Percentiles rank a stretch among this genome's conserved stretches.
Evolutionary conservation across 805 yeast species (phyloP).

Genomic region (Ogataea methylovora): DNA sequence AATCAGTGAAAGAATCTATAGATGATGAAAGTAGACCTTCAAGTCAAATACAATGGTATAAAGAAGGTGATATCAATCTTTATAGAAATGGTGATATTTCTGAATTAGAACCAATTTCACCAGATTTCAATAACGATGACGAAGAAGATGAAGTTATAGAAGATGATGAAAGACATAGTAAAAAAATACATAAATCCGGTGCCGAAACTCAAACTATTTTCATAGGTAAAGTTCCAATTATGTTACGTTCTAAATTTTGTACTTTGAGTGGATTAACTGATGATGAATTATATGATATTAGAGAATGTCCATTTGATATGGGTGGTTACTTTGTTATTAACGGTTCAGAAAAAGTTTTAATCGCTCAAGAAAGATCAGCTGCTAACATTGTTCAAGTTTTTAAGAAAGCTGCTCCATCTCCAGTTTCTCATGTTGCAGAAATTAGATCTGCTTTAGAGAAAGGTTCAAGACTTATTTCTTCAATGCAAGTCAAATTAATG

Average conservation of each 20-base stretch:
- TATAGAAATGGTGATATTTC: slow-evolving; percentile 20
- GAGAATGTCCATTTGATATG: slow-evolving; percentile 99
- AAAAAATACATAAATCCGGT: slow-evolving; percentile 24
- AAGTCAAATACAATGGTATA: slow-evolving; percentile 54
- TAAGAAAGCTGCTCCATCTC: slow-evolving; percentile 95
- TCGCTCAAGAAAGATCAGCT: slow-evolving; percentile 98
- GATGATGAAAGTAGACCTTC: slow-evolving; percentile 55
- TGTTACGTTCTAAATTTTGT: slow-evolving; percentile 96
- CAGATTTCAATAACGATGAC: slow-evolving; percentile 41
- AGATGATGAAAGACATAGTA: slow-evolving; percentile 33
- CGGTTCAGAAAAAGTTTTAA: slow-evolving; percentile 96
- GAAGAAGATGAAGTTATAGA: slow-evolving; percentile 55
- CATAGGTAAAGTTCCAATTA: slow-evolving; percentile 95
- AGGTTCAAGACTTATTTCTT: slow-evolving; percentile 90
- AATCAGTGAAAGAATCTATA: slow-evolving; percentile 75
- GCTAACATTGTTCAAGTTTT: slow-evolving; percentile 98
- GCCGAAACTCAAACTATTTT: slow-evolving; percentile 42
- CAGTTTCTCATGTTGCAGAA: slow-evolving; percentile 93
- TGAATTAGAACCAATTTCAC: slow-evolving; percentile 21
- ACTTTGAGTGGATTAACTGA: slow-evolving; percentile 84
- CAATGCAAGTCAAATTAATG: slow-evolving; percentile 84
- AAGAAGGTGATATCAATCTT: slow-evolving; percentile 40
- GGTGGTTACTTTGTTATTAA: slow-evolving; percentile 98
- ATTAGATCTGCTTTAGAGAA: slow-evolving; percentile 94
- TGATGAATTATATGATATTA: slow-evolving; percentile 87